Conservation (phyloP, 768 basidiomycete species). For the Suillus americanus region DNA sequence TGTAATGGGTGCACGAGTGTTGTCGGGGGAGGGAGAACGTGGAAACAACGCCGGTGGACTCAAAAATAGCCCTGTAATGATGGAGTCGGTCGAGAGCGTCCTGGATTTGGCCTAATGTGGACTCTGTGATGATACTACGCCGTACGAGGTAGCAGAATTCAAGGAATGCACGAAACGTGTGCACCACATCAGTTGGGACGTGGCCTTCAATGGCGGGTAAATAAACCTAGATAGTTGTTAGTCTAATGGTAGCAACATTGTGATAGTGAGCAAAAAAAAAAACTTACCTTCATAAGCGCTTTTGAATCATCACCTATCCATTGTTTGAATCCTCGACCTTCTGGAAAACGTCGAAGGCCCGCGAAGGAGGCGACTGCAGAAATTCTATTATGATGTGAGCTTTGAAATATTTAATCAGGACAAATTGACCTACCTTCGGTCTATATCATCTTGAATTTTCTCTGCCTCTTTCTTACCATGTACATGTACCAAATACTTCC, state of each 20-base stretch:
- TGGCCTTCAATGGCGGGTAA: background rate
- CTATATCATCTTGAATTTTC: background rate
- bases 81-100: too few relatives aligned
- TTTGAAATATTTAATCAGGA: background rate
- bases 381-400: background rate
- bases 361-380: background rate
- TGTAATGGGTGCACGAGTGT: conserved; percentile 32
- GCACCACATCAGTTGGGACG: background rate
- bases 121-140: too few relatives aligned
- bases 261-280: too few relatives aligned
- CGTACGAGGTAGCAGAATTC: background rate
- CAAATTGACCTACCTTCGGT: background rate
- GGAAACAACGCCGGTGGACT: conserved; percentile 11
- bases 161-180: background rate
- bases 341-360: background rate
- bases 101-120: too few relatives aligned
- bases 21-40: conserved; percentile 29
- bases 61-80: too few relatives aligned
- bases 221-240: background rate
- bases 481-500: background rate
- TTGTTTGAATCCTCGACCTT: background rate
- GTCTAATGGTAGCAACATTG: too few relatives aligned
- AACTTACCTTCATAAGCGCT: background rate
- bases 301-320: background rate
- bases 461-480: background rate